Evolutionary conservation across 768 basidiomycete genomes (phyloP).

Genomic region (Boletus eberwhitei): DNA sequence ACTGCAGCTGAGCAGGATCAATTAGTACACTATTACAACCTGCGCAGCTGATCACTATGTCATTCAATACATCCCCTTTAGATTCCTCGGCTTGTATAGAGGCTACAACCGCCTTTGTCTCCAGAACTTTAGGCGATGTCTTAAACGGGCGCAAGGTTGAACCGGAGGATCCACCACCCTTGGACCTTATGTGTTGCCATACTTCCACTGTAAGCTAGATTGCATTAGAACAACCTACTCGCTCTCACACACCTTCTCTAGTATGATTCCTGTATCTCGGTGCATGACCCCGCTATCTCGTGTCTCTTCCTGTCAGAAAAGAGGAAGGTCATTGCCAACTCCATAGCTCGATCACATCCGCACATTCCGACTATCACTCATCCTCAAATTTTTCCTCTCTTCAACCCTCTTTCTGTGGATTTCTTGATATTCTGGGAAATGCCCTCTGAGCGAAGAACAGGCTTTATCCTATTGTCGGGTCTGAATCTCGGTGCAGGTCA

Average conservation of each 20-base stretch:
- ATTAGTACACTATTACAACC: conserved; percentile 44
- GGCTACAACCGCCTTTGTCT: conserved; percentile 50
- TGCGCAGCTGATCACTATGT: conserved; percentile 44
- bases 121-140: conserved; percentile 46
- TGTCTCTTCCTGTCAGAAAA: conserved; percentile 53
- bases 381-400: conserved; percentile 72
- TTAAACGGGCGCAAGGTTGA: conserved; percentile 45
- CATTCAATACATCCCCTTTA: conserved; percentile 43
- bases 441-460: conserved; percentile 53
- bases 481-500: conserved; percentile 66
- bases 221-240: not conserved
- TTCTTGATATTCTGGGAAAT: conserved; percentile 76
- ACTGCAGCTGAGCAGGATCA: conserved; percentile 3
- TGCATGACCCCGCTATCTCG: conserved; percentile 20
- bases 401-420: conserved; percentile 70
- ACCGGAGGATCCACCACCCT: conserved; percentile 45
- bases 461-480: conserved; percentile 57
- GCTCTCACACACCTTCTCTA: conserved; percentile 2
- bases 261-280: conserved; percentile 15
- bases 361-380: conserved; percentile 54
- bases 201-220: conserved; percentile 39
- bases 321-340: conserved; percentile 38
- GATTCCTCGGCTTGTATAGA: conserved; percentile 34
- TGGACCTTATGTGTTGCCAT: conserved; percentile 52
- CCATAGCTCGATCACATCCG: conserved; percentile 41